Percentiles rank a stretch among this genome's conserved stretches.
Conservation (phyloP, 139 green algal genomes). For the Picochlorum sp. region DNA sequence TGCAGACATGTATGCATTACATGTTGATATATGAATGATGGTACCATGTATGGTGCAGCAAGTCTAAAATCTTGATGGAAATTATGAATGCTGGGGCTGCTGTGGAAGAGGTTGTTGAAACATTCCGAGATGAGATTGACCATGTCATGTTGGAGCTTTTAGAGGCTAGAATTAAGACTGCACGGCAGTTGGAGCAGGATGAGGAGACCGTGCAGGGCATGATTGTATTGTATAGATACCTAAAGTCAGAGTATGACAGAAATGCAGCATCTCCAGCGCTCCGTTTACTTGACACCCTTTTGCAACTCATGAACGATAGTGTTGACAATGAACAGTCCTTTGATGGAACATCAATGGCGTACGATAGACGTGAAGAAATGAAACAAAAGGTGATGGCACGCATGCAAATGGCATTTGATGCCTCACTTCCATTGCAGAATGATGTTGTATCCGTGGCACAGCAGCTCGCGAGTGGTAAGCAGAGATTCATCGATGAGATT, state of each 20-base stretch:
- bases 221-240: background rate
- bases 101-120: background rate
- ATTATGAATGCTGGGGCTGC: conserved; percentile 8
- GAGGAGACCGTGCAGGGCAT: background rate
- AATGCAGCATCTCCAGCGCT: conserved; percentile 8
- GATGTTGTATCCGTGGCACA: conserved; percentile 6
- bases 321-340: background rate
- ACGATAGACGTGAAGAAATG: background rate
- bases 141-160: conserved; percentile 11
- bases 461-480: background rate
- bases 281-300: conserved; percentile 5
- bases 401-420: conserved; percentile 2
- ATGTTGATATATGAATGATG: no score
- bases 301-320: background rate
- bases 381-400: background rate
- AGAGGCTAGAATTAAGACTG: conserved; percentile 2
- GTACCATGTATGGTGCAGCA: background rate
- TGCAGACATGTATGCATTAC: no score
- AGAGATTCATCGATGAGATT: conserved; percentile 8
- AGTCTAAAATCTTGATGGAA: conserved; percentile 8
- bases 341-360: no score
- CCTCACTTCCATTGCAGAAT: background rate
- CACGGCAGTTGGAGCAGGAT: background rate
- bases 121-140: conserved; percentile 3
- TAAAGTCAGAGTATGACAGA: conserved; percentile 8